A percentile compares a stretch with the other conserved stretches of the same genome.
Conservation (phyloP, 768 basidiomycete genomes). For the Lentinula aciculospora region DNA sequence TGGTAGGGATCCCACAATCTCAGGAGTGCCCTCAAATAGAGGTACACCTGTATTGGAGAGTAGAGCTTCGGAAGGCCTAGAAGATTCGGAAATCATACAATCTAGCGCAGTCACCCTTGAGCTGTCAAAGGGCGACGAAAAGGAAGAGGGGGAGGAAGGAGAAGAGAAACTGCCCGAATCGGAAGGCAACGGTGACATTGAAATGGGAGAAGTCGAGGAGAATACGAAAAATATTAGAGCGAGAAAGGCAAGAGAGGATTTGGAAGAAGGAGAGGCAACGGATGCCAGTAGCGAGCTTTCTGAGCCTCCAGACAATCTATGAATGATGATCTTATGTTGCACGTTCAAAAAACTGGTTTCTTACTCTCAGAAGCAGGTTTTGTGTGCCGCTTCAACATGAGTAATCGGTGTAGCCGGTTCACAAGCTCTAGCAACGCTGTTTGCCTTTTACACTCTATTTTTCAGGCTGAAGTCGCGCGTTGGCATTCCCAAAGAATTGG, state of each 20-base stretch:
- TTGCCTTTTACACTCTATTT: too few relatives aligned
- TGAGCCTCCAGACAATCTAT: constrained; percentile 55
- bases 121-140: constrained; percentile 28
- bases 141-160: constrained; percentile 36
- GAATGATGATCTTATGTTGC: constrained; percentile 4
- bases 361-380: too few relatives aligned
- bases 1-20: constrained; percentile 47
- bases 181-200: constrained; percentile 61
- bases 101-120: not conserved
- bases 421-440: too few relatives aligned
- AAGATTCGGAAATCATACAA: constrained; percentile 4
- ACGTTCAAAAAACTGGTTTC: too few relatives aligned
- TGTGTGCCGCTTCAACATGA: too few relatives aligned
- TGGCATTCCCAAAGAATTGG: too few relatives aligned
- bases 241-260: constrained; percentile 59
- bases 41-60: constrained; percentile 46
- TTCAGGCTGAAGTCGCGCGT: too few relatives aligned
- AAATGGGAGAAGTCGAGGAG: constrained; percentile 90
- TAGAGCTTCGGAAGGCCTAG: constrained; percentile 11
- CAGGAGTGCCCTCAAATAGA: constrained; percentile 36
- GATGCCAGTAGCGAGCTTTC: constrained; percentile 75
- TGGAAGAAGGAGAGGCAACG: constrained; percentile 85
- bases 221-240: constrained; percentile 46
- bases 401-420: too few relatives aligned
- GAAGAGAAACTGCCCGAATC: constrained; percentile 24